Percentiles rank a stretch among this genome's conserved stretches.
Evolutionary conservation across 768 basidiomycete genomes (phyloP).

Genomic region (Panaeolus cyanescens): DNA sequence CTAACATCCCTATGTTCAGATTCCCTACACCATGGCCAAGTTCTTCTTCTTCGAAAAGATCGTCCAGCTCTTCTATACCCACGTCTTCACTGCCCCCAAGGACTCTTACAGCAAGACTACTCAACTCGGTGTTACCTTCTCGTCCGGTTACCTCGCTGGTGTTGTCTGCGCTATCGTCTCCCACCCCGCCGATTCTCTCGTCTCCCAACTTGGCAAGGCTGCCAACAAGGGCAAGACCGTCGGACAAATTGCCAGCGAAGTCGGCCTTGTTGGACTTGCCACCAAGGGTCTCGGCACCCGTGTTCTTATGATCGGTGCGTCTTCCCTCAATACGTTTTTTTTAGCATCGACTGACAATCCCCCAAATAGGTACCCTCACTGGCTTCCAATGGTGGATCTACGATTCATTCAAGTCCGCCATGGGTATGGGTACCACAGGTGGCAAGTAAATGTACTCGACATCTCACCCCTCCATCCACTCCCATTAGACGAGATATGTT

Average conservation of each 20-base stretch:
- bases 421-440: constrained; percentile 88
- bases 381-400: constrained; percentile 97
- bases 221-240: constrained; percentile 80
- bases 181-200: constrained; percentile 92
- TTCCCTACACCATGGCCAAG: constrained; percentile 99
- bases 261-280: constrained; percentile 61
- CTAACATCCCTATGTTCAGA: constrained; percentile 42
- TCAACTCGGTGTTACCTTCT: constrained; percentile 88
- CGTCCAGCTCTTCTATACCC: constrained; percentile 84
- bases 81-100: constrained; percentile 82
- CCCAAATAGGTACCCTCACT: constrained; percentile 43
- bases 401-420: constrained; percentile 79
- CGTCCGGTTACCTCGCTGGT: constrained; percentile 93
- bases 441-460: constrained; percentile 60
- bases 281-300: constrained; percentile 89
- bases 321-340: constrained; percentile 16
- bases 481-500: background rate
- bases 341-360: background rate
- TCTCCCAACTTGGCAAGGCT: constrained; percentile 92
- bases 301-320: constrained; percentile 80
- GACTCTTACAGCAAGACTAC: constrained; percentile 77
- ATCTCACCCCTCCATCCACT: background rate
- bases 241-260: constrained; percentile 71
- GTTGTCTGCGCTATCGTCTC: constrained; percentile 95
- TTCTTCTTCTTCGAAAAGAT: constrained; percentile 96